These are phyloP conservation scores for Clarireedia homoeocarpa DNA, from an alignment of 2,329 filamentous ascomycete species.

Conservation along the genomic window DNA sequence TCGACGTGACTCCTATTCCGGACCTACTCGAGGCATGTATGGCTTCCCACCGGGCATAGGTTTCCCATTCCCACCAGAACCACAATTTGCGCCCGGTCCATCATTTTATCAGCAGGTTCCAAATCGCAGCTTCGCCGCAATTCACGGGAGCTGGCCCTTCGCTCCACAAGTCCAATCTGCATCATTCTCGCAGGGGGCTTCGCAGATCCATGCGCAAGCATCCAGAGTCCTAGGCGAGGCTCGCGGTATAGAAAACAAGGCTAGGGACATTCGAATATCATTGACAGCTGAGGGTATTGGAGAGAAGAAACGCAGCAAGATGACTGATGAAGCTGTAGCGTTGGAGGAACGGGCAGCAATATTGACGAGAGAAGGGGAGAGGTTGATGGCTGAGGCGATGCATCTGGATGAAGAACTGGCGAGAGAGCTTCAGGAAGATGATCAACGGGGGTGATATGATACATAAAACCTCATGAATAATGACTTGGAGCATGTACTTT, in stretches of 20 bases:
- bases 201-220: slow-evolving; percentile 19
- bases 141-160: neutral
- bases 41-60: neutral
- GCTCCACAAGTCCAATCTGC: neutral
- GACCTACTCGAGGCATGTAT: neutral
- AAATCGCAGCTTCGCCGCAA: neutral
- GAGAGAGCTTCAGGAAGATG: slow-evolving; percentile 17
- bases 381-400: slow-evolving; percentile 20
- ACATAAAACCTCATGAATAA: too few relatives aligned
- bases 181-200: slow-evolving; percentile 11
- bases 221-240: slow-evolving; percentile 14
- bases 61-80: neutral
- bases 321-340: slow-evolving; percentile 12
- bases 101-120: neutral
- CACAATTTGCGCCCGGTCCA: neutral
- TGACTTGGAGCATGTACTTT: neutral
- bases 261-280: slow-evolving; percentile 8
- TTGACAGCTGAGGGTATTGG: neutral
- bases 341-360: slow-evolving; percentile 21
- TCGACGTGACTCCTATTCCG: slow-evolving; percentile 11
- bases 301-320: slow-evolving; percentile 14
- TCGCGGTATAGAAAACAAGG: slow-evolving; percentile 17
- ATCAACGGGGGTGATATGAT: neutral
- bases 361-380: slow-evolving; percentile 19
- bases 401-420: slow-evolving; percentile 23